phyloP scores from a whole-genome alignment of 2,329 filamentous ascomycete species.

The Talaromyces piceae region DNA sequence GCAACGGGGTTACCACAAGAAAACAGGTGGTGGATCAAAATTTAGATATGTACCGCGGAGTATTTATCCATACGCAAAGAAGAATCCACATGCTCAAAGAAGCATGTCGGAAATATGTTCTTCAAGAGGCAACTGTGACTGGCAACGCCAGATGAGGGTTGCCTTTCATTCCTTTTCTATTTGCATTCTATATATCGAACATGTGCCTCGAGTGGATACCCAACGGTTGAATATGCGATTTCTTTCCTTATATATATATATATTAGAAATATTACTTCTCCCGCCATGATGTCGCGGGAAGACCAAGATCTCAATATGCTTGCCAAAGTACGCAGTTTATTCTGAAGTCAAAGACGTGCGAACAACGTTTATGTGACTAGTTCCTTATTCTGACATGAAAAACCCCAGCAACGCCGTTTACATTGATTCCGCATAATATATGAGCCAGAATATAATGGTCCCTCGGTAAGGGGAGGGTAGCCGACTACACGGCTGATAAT shows the following conservation, averaged over 20 bases:
- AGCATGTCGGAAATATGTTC: constrained; percentile 51
- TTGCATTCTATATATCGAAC: background rate
- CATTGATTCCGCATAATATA: no score
- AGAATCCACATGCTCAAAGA: constrained; percentile 59
- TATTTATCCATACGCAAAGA: constrained; percentile 75
- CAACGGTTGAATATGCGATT: background rate
- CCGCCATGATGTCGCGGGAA: background rate
- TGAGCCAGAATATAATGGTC: no score
- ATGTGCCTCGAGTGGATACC: background rate
- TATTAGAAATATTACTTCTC: no score
- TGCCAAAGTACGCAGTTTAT: no score
- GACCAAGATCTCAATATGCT: no score
- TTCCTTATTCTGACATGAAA: no score
- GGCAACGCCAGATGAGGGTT: background rate
- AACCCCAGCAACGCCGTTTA: no score
- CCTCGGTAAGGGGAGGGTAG: background rate
- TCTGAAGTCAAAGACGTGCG: no score
- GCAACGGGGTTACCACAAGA: constrained; percentile 72
- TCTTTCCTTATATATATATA: background rate
- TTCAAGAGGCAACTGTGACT: constrained; percentile 7
- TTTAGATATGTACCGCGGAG: constrained; percentile 75
- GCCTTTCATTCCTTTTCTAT: background rate
- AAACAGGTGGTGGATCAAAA: constrained; percentile 72
- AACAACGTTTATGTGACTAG: no score
- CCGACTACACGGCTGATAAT: background rate